These are phyloP conservation scores for Leucocoprinus sp. DNA, from an alignment of 768 basidiomycete genomes.

Conservation along the genomic window DNA sequence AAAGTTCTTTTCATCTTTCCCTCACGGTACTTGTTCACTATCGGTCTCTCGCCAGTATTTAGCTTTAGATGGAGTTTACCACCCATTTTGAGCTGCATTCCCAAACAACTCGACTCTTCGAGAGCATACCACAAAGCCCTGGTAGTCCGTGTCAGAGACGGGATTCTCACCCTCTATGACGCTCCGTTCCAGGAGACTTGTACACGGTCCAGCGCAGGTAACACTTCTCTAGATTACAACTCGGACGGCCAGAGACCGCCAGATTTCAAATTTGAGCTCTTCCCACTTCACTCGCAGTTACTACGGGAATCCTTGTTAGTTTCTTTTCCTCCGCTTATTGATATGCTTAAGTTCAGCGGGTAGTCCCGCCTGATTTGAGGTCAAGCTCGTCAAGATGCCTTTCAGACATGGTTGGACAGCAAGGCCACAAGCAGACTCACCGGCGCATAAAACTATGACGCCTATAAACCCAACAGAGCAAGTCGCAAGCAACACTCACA, in stretches of 20 bases:
- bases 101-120: slow-evolving; percentile 80
- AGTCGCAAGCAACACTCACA: slow-evolving; percentile 25
- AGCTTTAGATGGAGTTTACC: slow-evolving; percentile 83
- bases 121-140: slow-evolving; percentile 62
- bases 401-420: slow-evolving; percentile 13
- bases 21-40: slow-evolving; percentile 80
- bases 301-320: slow-evolving; percentile 86
- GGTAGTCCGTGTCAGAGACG: slow-evolving; percentile 44
- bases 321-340: slow-evolving; percentile 89
- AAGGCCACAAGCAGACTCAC: slow-evolving; percentile 14
- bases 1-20: slow-evolving; percentile 80
- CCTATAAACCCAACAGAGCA: too few relatives aligned
- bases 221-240: slow-evolving; percentile 77
- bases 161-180: slow-evolving; percentile 75
- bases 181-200: slow-evolving; percentile 75
- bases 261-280: slow-evolving; percentile 81
- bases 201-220: slow-evolving; percentile 63
- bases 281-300: slow-evolving; percentile 84
- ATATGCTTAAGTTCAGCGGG: slow-evolving; percentile 86
- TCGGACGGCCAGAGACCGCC: slow-evolving; percentile 52
- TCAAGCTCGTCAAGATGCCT: slow-evolving; percentile 35
- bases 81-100: slow-evolving; percentile 80
- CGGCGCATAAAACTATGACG: slow-evolving; percentile 48
- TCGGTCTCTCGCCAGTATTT: slow-evolving; percentile 78
- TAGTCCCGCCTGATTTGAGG: slow-evolving; percentile 80